These are phyloP conservation scores for Mycena albidolilacea DNA, from an alignment of 768 basidiomycete species.

Conservation along the genomic window DNA sequence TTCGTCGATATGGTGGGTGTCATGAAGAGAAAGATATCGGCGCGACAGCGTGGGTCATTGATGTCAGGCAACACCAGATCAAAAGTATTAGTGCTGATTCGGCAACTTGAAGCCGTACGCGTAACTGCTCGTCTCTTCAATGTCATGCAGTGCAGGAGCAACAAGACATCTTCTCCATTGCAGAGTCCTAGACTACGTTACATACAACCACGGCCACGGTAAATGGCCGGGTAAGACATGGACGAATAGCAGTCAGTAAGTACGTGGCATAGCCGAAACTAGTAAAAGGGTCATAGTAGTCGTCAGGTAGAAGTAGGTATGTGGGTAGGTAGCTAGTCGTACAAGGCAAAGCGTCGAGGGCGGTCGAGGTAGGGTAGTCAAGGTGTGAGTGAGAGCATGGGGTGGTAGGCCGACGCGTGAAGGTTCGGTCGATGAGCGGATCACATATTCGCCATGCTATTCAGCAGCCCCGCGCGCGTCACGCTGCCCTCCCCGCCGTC, in stretches of 20 bases:
- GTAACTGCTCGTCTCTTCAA: no score
- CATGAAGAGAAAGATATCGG: no score
- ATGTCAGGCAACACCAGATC: no score
- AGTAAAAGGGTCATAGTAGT: background rate
- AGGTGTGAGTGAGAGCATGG: no score
- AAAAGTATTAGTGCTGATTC: no score
- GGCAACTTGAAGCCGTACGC: no score
- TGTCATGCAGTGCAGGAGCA: no score
- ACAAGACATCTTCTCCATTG: no score
- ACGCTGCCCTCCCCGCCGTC: slow-evolving; percentile 28
- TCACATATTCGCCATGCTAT: slow-evolving; percentile 37
- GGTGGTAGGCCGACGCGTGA: no score
- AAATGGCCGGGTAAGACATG: background rate
- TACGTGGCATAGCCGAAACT: background rate
- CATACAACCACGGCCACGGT: slow-evolving; percentile 4
- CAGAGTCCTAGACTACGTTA: background rate
- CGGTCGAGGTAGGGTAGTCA: background rate
- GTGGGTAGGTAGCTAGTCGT: background rate
- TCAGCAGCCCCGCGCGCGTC: slow-evolving; percentile 30
- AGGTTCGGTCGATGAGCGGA: background rate
- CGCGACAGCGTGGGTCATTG: no score
- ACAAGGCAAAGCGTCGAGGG: background rate
- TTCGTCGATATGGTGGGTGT: no score
- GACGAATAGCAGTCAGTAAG: no score
- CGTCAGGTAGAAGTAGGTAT: background rate